A percentile compares a stretch with the other conserved stretches of the same genome.
Evolutionary conservation across 805 yeast species (phyloP).

Genomic region (Jamesozyma rosinii): DNA sequence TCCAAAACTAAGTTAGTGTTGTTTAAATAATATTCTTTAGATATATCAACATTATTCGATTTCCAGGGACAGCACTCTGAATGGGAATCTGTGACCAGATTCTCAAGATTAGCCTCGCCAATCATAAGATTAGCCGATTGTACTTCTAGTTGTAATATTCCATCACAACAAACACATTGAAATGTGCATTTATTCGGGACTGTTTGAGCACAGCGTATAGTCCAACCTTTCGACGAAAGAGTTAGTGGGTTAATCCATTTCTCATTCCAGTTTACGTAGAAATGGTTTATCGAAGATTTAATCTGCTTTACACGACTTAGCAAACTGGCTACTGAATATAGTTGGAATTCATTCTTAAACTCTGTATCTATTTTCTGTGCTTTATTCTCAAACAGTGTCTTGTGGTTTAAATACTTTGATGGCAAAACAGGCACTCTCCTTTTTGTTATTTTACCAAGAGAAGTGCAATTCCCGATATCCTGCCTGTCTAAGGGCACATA

Average conservation of each 20-base stretch:
- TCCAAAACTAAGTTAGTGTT: constrained; percentile 10
- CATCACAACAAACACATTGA: constrained; percentile 11
- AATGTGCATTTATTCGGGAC: neutral
- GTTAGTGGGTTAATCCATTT: constrained; percentile 13
- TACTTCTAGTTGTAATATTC: neutral
- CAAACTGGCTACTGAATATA: constrained; percentile 9
- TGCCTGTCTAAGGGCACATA: constrained; percentile 1
- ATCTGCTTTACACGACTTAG: constrained; percentile 6
- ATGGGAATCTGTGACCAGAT: constrained; percentile 2
- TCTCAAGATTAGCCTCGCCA: neutral
- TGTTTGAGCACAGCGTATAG: neutral
- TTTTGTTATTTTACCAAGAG: neutral
- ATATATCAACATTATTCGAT: constrained; percentile 6
- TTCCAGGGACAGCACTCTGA: constrained; percentile 12
- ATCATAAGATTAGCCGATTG: neutral
- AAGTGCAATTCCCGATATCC: neutral
- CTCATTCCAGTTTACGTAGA: constrained; percentile 12
- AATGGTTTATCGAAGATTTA: constrained; percentile 7
- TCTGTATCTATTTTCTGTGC: constrained; percentile 5
- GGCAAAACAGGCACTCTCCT: constrained; percentile 7
- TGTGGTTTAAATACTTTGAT: constrained; percentile 2
- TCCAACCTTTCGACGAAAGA: constrained; percentile 17
- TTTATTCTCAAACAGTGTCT: constrained; percentile 7
- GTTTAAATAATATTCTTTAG: constrained; percentile 10
- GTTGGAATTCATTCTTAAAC: constrained; percentile 5